Evolutionary conservation across 345 rosid genomes (phyloP), one percentile per base, ranked within the genome.

Genomic region (Punica granatum): DNA sequence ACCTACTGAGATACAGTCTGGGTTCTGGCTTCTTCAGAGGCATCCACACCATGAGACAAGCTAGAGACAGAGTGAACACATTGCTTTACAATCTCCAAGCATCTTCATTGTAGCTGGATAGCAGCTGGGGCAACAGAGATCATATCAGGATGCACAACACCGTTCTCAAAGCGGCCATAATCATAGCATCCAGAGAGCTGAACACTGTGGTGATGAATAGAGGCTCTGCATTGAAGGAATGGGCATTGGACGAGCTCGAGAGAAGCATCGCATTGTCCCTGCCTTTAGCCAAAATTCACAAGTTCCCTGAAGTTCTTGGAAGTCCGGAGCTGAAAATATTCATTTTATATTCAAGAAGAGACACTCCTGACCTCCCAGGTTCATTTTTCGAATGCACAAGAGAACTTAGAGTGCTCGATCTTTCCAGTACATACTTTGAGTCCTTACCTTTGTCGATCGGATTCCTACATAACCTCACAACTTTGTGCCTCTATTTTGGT

Each of bases 101-200:
- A 11, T 43, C 53, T 42, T 71, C 73, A 64, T 64, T 80, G 59
- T 46, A 74, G 62, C 31, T 64, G n/a, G 64, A 68, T 2, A 26
- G 53, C 64, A 36, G 25, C 26, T 1, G 5, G 14, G 66, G 18
- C 28, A 7, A 19, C 18, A 42, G 1, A 9, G 35, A 39, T 10
- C 1, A 0, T 0, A 62, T 75, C 30, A 72, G 56, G 41, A 75
- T 81, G 70, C 81, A 81, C 49, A 73, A 77, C 26, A 44, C 72
- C 13, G 63, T 78, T 19, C 65, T 10, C 35, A 15, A 32, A 13
- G 64, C 64, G 7, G 79, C 81, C 3, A 2, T 56, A 6, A 60
- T 72, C 3, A 67, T 75, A 1, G 76, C 74, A 28, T 30, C 72
- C 12, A 59, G 28, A 37, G 74, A 41, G 1, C 48, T 63, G 2